Evolutionary conservation across 2,329 filamentous ascomycete genomes (phyloP).

Genomic region (Exophiala aquamarina): DNA sequence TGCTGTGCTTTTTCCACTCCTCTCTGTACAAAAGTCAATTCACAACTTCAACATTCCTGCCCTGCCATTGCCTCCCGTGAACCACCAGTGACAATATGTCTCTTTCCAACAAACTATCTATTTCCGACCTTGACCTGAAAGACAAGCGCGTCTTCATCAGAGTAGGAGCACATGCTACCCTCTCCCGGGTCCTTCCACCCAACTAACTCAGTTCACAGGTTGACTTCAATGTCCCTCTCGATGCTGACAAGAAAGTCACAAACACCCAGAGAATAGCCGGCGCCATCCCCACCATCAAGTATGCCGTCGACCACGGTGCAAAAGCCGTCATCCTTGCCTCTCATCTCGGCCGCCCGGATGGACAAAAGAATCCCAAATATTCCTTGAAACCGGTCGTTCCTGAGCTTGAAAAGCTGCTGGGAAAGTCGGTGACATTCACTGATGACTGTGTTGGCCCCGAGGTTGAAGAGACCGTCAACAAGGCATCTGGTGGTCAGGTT

Average conservation of each 20-base stretch:
- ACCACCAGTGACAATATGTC: constrained; percentile 71
- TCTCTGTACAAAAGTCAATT: too few relatives aligned
- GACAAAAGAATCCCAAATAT: constrained; percentile 87
- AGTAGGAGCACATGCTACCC: constrained; percentile 57
- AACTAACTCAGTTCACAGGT: constrained; percentile 58
- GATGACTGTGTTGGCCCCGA: constrained; percentile 87
- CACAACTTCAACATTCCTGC: too few relatives aligned
- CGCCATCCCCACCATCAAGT: constrained; percentile 91
- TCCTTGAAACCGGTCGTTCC: constrained; percentile 87
- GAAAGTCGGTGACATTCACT: constrained; percentile 81
- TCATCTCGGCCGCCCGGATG: constrained; percentile 93
- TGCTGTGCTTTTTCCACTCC: constrained; percentile 4
- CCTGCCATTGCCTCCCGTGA: background rate
- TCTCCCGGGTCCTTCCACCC: constrained; percentile 1
- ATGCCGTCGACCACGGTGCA: constrained; percentile 84
- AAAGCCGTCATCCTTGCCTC: constrained; percentile 97
- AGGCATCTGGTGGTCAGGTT: constrained; percentile 76
- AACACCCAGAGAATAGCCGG: constrained; percentile 98
- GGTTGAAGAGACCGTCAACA: constrained; percentile 85
- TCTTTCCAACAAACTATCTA: constrained; percentile 96
- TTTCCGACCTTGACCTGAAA: constrained; percentile 95
- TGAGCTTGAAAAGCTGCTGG: constrained; percentile 86
- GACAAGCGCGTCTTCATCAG: constrained; percentile 97
- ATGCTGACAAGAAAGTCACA: constrained; percentile 88
- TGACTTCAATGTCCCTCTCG: constrained; percentile 99